A percentile compares a stretch with the other conserved stretches of the same genome.
These are phyloP conservation scores for Lentinus polychrous DNA, from an alignment of 1,284 basidiomycete species.

Conservation along the genomic window DNA sequence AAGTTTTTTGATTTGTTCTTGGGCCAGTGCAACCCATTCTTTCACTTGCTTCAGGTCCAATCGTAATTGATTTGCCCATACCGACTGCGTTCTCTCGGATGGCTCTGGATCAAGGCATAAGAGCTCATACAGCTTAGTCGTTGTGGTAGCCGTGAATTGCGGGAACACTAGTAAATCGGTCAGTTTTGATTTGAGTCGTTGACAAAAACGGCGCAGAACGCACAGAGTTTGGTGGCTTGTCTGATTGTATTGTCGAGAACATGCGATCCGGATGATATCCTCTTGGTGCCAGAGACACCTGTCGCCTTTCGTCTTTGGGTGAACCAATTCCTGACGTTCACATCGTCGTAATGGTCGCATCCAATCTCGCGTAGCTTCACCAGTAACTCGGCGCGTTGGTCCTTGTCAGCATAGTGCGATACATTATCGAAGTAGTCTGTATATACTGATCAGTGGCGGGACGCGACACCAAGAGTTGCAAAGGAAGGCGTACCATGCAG, in stretches of 20 bases:
- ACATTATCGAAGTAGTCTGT: slow-evolving; percentile 4
- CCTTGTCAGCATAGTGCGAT: not conserved
- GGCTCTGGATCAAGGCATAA: not conserved
- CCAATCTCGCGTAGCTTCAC: not conserved
- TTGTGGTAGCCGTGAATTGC: not conserved
- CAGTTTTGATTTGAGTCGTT: too few relatives aligned
- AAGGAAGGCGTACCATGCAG: not conserved
- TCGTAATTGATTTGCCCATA: not conserved
- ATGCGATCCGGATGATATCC: too few relatives aligned
- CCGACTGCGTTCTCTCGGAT: not conserved
- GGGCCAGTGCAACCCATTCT: not conserved
- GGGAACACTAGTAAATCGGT: slow-evolving; percentile 2
- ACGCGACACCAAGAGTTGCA: not conserved
- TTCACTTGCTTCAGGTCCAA: not conserved
- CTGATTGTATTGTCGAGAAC: too few relatives aligned
- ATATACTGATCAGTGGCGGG: not conserved
- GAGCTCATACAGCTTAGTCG: not conserved
- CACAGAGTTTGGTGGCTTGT: too few relatives aligned
- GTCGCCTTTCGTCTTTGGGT: not conserved
- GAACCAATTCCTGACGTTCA: not conserved
- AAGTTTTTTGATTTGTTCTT: not conserved
- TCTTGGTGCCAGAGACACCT: not conserved
- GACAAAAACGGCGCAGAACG: too few relatives aligned
- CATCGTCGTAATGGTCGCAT: not conserved
- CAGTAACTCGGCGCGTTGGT: not conserved